A percentile compares a stretch with the other conserved stretches of the same genome.
Conservation (phyloP, 176 grass and related monocot species). For the Microstegium vimineum region DNA sequence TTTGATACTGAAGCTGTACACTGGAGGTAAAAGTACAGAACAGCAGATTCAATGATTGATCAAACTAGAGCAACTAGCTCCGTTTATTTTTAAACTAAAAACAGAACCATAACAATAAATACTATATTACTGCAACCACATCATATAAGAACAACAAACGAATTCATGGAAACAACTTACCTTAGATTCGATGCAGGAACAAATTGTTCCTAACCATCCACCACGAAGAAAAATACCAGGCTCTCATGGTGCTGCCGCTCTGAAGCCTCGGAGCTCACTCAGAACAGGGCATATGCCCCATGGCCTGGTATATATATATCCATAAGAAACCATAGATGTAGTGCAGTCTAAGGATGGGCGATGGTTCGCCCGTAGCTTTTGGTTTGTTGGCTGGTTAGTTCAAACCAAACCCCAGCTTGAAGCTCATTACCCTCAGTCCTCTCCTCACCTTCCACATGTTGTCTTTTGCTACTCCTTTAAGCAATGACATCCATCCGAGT, state of each 20-base stretch:
- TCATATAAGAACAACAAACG: neutral
- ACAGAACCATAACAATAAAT: neutral
- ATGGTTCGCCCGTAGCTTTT: conserved; percentile 51
- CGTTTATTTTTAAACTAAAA: neutral
- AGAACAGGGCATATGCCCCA: conserved; percentile 9
- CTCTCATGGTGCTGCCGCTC: neutral
- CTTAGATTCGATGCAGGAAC: neutral
- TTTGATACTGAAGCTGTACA: neutral
- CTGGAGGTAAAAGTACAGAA: neutral
- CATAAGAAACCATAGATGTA: conserved; percentile 13
- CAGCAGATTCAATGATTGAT: neutral
- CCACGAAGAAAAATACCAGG: neutral
- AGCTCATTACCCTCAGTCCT: neutral
- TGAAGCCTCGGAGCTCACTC: neutral
- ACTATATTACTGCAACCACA: neutral
- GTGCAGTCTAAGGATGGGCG: conserved; percentile 19
- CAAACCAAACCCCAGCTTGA: conserved; percentile 41
- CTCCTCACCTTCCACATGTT: conserved; percentile 28
- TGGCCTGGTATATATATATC: conserved; percentile 36
- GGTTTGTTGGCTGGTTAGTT: conserved; percentile 52
- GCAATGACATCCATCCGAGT: conserved; percentile 29
- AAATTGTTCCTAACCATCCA: neutral
- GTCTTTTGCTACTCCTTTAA: conserved; percentile 36
- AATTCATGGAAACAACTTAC: conserved; percentile 25
- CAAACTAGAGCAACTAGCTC: neutral